These are phyloP conservation scores for Ascochyta lentis DNA, from an alignment of 2,329 filamentous ascomycete species.

Conservation along the genomic window DNA sequence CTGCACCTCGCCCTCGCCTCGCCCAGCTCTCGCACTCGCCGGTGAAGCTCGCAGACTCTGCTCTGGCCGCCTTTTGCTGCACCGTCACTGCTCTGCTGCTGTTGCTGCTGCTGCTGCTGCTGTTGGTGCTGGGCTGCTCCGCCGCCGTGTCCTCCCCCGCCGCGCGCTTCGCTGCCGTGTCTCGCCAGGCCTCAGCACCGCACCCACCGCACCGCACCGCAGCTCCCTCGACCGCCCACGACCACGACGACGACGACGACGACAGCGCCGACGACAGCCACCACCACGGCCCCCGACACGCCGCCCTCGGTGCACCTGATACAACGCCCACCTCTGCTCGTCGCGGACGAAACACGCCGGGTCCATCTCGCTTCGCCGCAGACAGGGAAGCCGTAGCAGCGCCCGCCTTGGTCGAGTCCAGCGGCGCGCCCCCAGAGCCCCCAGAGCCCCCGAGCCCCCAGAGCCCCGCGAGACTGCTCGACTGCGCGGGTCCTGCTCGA, in stretches of 20 bases:
- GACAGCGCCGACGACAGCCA: not conserved
- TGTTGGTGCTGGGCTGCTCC: not conserved
- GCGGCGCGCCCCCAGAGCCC: conserved; percentile 21
- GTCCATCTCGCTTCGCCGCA: conserved; percentile 50
- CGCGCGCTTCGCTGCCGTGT: not conserved
- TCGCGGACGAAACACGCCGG: conserved; percentile 38
- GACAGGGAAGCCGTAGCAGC: conserved; percentile 29
- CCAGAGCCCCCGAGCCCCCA: too few species aligned
- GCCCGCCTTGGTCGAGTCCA: conserved; percentile 11
- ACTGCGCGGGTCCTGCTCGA: conserved; percentile 11
- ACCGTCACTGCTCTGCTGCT: not conserved
- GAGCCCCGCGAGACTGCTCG: not conserved
- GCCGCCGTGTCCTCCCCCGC: conserved; percentile 4
- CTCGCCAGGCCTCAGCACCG: conserved; percentile 1
- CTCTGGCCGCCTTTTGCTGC: not conserved
- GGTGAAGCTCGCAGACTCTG: not conserved
- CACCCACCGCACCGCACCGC: not conserved
- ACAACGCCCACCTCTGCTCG: conserved; percentile 16
- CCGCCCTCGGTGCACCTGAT: conserved; percentile 27
- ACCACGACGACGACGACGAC: not conserved
- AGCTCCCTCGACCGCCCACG: not conserved
- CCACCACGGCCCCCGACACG: conserved; percentile 4
- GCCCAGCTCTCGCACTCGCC: not conserved
- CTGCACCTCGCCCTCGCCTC: not conserved
- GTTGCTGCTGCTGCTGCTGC: not conserved